phyloP scores from a whole-genome alignment of 2,329 filamentous ascomycete species.

The Colletotrichum cereale region DNA sequence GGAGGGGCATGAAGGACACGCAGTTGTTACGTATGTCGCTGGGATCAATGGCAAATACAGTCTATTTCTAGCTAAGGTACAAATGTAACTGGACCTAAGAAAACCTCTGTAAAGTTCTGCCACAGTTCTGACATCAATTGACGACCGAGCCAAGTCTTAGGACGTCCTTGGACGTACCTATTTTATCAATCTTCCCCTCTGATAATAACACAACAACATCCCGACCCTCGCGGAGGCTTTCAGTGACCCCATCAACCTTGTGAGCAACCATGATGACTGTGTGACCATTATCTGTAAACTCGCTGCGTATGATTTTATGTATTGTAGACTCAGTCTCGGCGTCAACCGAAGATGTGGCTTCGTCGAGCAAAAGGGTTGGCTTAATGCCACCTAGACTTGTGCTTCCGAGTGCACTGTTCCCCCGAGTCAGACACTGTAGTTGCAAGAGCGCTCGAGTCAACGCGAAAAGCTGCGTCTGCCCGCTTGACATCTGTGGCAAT shows the following conservation, averaged over 20 bases:
- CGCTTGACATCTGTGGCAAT: conserved; percentile 15
- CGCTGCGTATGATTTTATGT: neutral
- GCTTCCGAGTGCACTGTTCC: no score
- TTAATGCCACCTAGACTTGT: neutral
- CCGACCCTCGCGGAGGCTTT: neutral
- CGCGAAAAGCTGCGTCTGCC: conserved; percentile 15
- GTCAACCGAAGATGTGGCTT: conserved; percentile 72
- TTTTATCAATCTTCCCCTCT: neutral
- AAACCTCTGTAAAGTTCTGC: no score
- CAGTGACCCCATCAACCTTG: neutral
- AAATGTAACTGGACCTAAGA: no score
- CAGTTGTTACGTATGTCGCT: no score
- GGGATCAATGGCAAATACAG: no score
- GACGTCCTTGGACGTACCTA: neutral
- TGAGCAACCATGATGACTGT: neutral
- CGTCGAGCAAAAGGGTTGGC: conserved; percentile 68
- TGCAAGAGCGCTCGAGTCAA: conserved; percentile 10
- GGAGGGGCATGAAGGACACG: no score
- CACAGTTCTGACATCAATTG: no score
- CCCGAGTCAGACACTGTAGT: neutral
- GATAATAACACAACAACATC: neutral
- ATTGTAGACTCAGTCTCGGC: conserved; percentile 62
- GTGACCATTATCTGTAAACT: neutral
- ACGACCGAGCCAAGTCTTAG: neutral
- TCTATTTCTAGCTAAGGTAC: no score